phyloP scores from a whole-genome alignment of 306 rosid genomes.

The Argentina anserina region DNA sequence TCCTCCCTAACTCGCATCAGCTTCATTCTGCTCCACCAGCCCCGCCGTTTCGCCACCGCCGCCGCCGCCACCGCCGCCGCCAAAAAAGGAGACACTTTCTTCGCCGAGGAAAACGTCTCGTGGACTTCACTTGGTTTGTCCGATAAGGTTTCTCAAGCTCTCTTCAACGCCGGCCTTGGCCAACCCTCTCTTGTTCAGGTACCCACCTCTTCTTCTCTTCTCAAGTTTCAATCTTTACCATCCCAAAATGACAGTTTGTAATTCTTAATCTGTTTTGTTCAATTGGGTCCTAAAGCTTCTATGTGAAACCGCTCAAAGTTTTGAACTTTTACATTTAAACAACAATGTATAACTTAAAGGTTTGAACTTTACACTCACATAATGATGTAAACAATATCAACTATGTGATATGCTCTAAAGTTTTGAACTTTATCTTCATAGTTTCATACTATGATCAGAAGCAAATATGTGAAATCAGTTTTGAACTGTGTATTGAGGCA shows the following conservation, averaged over 20 bases:
- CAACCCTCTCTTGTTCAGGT: slow-evolving; percentile 89
- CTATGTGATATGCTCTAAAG: background rate
- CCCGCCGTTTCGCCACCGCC: slow-evolving; percentile 32
- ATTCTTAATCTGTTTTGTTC: background rate
- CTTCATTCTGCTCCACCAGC: slow-evolving; percentile 29
- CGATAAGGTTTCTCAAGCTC: slow-evolving; percentile 67
- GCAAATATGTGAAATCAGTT: background rate
- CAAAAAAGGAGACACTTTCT: slow-evolving; percentile 63
- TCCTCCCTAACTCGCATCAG: slow-evolving; percentile 30
- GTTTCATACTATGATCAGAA: background rate
- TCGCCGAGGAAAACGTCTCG: slow-evolving; percentile 62
- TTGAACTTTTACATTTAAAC: background rate
- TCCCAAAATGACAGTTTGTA: background rate
- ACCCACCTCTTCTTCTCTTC: background rate
- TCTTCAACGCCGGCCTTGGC: slow-evolving; percentile 57
- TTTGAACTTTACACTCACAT: background rate
- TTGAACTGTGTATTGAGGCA: background rate
- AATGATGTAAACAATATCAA: background rate
- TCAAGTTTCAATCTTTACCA: slow-evolving; percentile 1
- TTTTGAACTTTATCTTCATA: background rate
- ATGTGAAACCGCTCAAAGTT: background rate
- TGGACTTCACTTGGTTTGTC: slow-evolving; percentile 83
- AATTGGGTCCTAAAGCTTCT: background rate
- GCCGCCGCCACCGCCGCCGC: slow-evolving; percentile 27
- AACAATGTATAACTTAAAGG: background rate